Evolutionary conservation across 192 early-diverging fungal genomes (phyloP), one percentile per base, ranked within the genome.

Genomic region (Helicostylum pulchrum): DNA sequence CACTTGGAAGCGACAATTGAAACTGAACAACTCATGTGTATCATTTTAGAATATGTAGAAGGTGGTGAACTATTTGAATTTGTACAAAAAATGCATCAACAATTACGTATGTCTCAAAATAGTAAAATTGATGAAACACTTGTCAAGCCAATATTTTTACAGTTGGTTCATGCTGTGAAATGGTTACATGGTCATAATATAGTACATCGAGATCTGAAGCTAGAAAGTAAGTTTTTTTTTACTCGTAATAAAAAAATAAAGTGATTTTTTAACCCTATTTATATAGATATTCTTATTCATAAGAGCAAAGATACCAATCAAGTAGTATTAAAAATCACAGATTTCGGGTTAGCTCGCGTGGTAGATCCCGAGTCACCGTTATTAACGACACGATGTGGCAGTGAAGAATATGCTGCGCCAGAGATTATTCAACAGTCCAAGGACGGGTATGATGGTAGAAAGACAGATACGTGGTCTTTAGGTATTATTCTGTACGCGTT

Each of bases 401-500:
- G 80, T 23, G 88, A 88, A 56, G 89, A 92, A 63, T 92, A 92
- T 75, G 85, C 87, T 0, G 85, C 90, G 0, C 90, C 90, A 0
- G 90, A 92, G 60, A 76, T 92, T 49, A 77, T 92, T 44, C 71
- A 78, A 11, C 36, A 39, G 9, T 75, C 75, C 4, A 53, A 46
- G 12, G 72, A 78, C 23, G 77, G 77, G 0, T 90, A 92, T 52
- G 90, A 92, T 64, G 88, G 87, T 8, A 71, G 84, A 12, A 59
- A 80, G 46, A 85, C 85, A 2, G 93, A 95, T 70, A 75, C 92
- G 20, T 95, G 93, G 93, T 78, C 90, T 5, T 63, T 92, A 2
- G 93, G 91, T 21, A 84, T 88, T 15, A 81, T 94, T 5, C 76
- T 94, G 15, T 94, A 88, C 66, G 83, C 88, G 19, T 66, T 94